A percentile compares a stretch with the other conserved stretches of the same genome.
Conservation (phyloP, 768 basidiomycete genomes). For the Auricularia sp. region DNA sequence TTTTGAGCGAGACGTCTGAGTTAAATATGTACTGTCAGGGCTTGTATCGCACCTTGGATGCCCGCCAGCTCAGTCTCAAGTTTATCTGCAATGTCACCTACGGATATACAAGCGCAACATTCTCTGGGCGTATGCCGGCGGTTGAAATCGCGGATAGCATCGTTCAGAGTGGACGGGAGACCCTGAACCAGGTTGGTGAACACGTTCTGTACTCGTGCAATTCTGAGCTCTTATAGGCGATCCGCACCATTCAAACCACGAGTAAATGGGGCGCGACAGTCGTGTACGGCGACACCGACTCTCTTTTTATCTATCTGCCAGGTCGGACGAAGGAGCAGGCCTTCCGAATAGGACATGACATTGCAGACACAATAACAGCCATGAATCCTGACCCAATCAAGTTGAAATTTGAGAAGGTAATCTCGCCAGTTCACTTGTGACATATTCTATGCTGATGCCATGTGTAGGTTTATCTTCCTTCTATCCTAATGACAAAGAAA, state of each 20-base stretch:
- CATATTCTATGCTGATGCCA: no score
- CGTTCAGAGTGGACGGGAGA: conserved; percentile 92
- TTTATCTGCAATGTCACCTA: conserved; percentile 93
- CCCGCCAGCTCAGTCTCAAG: conserved; percentile 87
- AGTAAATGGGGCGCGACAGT: conserved; percentile 84
- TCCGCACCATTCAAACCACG: conserved; percentile 62
- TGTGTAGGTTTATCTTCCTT: conserved; percentile 81
- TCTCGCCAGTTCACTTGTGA: background rate
- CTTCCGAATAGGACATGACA: conserved; percentile 86
- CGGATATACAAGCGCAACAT: conserved; percentile 90
- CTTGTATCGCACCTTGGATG: conserved; percentile 67
- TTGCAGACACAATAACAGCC: conserved; percentile 76
- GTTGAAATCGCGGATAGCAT: conserved; percentile 98
- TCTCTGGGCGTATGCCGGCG: conserved; percentile 94
- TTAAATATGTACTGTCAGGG: conserved; percentile 34
- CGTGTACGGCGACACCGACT: conserved; percentile 97
- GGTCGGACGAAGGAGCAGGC: conserved; percentile 91
- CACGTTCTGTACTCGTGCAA: background rate
- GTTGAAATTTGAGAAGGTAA: conserved; percentile 94
- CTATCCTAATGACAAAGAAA: conserved; percentile 95
- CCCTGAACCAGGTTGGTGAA: conserved; percentile 69
- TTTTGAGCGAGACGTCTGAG: no score
- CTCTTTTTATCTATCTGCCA: conserved; percentile 82
- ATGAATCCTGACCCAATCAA: conserved; percentile 86
- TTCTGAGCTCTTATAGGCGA: conserved; percentile 45